These are phyloP conservation scores for Mucor mucedo DNA, from an alignment of 371 early-diverging fungal species.

Conservation along the genomic window DNA sequence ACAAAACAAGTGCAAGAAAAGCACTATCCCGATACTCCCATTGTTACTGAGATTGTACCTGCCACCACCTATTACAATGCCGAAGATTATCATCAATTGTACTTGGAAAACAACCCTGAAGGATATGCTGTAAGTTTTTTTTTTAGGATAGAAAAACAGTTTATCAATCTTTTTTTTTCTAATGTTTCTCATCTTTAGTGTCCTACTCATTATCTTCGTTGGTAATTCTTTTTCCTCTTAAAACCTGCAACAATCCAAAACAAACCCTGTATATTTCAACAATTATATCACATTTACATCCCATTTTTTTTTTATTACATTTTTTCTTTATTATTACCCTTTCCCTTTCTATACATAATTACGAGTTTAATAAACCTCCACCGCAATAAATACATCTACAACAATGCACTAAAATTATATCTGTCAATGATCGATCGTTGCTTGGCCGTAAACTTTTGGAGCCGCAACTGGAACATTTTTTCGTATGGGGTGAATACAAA, in stretches of 20 bases:
- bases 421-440: constrained; percentile 12
- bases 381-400: constrained; percentile 33
- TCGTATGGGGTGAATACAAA: constrained; percentile 16
- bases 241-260: too few relatives aligned
- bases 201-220: constrained; percentile 56
- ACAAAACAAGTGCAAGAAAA: constrained; percentile 66
- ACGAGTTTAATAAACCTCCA: constrained; percentile 16
- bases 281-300: constrained; percentile 2
- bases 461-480: constrained; percentile 32
- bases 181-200: constrained; percentile 28
- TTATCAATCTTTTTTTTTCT: constrained; percentile 8
- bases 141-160: background rate
- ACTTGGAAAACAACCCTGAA: constrained; percentile 69
- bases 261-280: constrained; percentile 4
- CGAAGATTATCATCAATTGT: constrained; percentile 89
- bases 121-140: constrained; percentile 36
- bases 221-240: constrained; percentile 24
- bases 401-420: constrained; percentile 23
- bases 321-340: too few relatives aligned
- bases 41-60: constrained; percentile 74
- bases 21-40: constrained; percentile 54
- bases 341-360: background rate
- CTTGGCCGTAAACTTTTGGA: constrained; percentile 24
- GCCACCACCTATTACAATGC: constrained; percentile 78
- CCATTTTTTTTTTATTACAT: constrained; percentile 1